Conservation (phyloP, 2,329 filamentous ascomycete species). For the Aspergillus neotritici region DNA sequence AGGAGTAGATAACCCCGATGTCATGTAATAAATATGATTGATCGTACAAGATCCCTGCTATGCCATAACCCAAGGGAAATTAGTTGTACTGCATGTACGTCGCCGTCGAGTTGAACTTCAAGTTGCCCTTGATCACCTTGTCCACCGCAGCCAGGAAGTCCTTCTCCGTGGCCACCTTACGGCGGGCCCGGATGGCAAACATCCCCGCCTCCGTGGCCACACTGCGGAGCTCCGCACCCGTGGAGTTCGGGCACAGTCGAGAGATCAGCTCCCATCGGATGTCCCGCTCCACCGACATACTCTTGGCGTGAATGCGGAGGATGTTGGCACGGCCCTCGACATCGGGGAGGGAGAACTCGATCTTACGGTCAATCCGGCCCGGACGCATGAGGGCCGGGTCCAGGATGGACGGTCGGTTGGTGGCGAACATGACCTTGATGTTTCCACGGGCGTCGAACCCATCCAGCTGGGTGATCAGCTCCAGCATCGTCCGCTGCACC, state of each 20-base stretch:
- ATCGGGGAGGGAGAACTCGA: constrained; percentile 95
- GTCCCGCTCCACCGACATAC: constrained; percentile 97
- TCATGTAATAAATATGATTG: constrained; percentile 46
- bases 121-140: constrained; percentile 98
- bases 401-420: constrained; percentile 89
- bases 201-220: constrained; percentile 98
- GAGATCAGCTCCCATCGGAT: constrained; percentile 99
- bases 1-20: too few species aligned
- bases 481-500: constrained; percentile 95
- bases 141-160: constrained; percentile 97
- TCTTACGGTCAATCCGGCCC: constrained; percentile 96
- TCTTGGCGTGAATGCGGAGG: constrained; percentile 96
- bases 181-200: constrained; percentile 89
- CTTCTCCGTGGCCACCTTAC: constrained; percentile 98
- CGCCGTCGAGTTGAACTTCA: constrained; percentile 98
- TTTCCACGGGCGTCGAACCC: constrained; percentile 95
- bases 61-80: constrained; percentile 4
- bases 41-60: constrained; percentile 77
- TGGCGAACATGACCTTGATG: constrained; percentile 99
- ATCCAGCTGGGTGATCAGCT: constrained; percentile 93
- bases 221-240: constrained; percentile 89
- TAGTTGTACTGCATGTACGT: constrained; percentile 99
- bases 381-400: constrained; percentile 97
- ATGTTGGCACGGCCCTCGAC: constrained; percentile 97
- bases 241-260: constrained; percentile 92